Base-by-base conservation (phyloP, 2,329 filamentous ascomycete species). In the Tolypocladium album region DNA sequence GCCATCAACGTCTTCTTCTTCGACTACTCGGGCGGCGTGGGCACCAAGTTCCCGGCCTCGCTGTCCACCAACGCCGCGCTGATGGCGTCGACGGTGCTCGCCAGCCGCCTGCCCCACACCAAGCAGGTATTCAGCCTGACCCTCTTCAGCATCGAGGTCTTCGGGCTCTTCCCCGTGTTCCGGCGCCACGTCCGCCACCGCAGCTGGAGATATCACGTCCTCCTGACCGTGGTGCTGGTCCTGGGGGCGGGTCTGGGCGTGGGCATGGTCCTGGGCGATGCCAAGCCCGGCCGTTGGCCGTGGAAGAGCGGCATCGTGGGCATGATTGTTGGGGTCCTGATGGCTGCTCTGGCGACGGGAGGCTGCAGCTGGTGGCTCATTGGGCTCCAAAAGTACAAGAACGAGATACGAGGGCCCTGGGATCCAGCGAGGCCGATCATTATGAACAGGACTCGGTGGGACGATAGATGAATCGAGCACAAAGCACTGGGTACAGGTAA, bases 361-460 rank as follows among this genome's bases (percentile, higher is more conserved):
- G 88, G 92, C 15, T 97, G 92, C 72, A 96, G 91, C 71, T 97
- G 92, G 93, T 97, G 94, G 92, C 76, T 99, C 64, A 97, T 99
- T 69, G 90, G 92, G 11, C 74, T 99, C 73, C 94, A 99, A 75
- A 93, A 96, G 76, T 99, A 97, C 76, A 99, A 99, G 79, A 97
- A 97, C 72, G 94, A 97, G 75, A 97, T 99, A 66, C 90, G 92
- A 69, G 94, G 94, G 52, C 94, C 94, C 1, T 99, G 94, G 94
- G 94, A 99, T 76, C 92, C 93, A 24, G 94, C 94, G 8, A 82
- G 92, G 70, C 94, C 94, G 12, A 84, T 94, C 60, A 92, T 94
- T 64, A 85, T 91, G 69, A 87, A 87, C 67, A 79, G 85, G 61
- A 78, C 80, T 63, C 76, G 80, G 59, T 84, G 82, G 81, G 72